Evolutionary conservation across 257 asterid genomes (phyloP), one percentile per base, ranked within the genome.

Genomic region (Salvia rosmarinus): DNA sequence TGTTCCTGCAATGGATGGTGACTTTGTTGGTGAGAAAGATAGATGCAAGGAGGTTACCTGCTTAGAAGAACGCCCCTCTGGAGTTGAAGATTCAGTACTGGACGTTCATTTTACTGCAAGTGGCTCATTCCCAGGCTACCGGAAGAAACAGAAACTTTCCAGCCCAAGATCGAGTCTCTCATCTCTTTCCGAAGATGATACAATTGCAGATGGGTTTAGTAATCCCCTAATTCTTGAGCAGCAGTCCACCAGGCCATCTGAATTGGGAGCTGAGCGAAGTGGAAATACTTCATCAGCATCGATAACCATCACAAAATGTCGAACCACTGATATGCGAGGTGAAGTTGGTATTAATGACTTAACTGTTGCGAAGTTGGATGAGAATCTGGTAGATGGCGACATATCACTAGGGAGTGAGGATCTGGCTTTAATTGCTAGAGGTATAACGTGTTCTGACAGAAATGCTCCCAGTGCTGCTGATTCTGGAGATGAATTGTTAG

Each of bases 121-220:
- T 72, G 78, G 62, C 70, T 64, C 46, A 68, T 79, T 54, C 64
- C 59, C 68, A 35, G 78, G 77, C 75, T 56, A 28, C 57, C 52
- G 50, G 67, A 82, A 82, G 83, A 82, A 81, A 79, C 79, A 62
- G 64, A 85, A 72, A 78, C 79, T 75, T 72, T 71, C 77, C 76
- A 64, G 81, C 82, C 78, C 85, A 73, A 49, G 64, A 62, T 50
- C 61, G 39, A 68, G 74, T 70, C 67, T 69, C 60, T 64, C 78
- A 46, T 73, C 74, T 51, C 67, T 70, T 44, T 78, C 74, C 8
- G 85, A 77, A 67, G 76, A 76, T 72, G 85, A 75, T 64, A 42
- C 79, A 50, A 49, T 42, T 68, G 77, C 64, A 58, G 80, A 75
- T 77, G 83, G 75, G 42, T 28, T 34, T 73, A 50, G 34, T 58